phyloP scores from a whole-genome alignment of 768 basidiomycete species.

The Rhodotorula paludigena region DNA sequence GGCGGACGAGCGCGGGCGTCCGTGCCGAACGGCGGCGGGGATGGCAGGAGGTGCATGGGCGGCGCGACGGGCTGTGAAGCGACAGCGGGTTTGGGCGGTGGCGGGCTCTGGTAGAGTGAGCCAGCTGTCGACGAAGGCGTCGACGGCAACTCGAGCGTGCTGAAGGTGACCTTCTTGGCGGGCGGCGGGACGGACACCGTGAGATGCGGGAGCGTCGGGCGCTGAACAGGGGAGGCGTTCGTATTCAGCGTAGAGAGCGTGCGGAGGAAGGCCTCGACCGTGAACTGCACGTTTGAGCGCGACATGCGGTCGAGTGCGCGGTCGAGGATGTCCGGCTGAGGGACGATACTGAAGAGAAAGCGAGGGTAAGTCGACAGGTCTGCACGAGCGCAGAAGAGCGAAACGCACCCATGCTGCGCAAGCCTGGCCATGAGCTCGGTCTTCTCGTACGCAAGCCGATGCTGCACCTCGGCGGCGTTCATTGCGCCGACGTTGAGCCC shows the following conservation, averaged over 20 bases:
- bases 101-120: neutral
- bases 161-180: slow-evolving; percentile 16
- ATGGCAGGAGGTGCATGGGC: too few species aligned
- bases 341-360: slow-evolving; percentile 7
- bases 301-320: slow-evolving; percentile 10
- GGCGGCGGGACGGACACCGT: neutral
- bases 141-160: slow-evolving; percentile 32
- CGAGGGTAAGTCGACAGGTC: neutral
- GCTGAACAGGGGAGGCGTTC: neutral
- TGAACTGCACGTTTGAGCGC: slow-evolving; percentile 11
- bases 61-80: neutral
- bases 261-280: slow-evolving; percentile 31
- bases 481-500: neutral
- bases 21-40: too few species aligned
- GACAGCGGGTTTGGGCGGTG: neutral
- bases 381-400: neutral
- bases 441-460: slow-evolving; percentile 15
- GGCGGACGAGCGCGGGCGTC: too few species aligned
- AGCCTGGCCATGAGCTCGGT: slow-evolving; percentile 18
- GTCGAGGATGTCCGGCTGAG: slow-evolving; percentile 30
- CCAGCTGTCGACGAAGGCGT: slow-evolving; percentile 16
- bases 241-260: slow-evolving; percentile 25
- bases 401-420: slow-evolving; percentile 32
- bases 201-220: neutral
- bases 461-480: slow-evolving; percentile 7